Evolutionary conservation across 202 grass and related monocot species (phyloP).

Genomic region (Brachypodium distachyon): DNA sequence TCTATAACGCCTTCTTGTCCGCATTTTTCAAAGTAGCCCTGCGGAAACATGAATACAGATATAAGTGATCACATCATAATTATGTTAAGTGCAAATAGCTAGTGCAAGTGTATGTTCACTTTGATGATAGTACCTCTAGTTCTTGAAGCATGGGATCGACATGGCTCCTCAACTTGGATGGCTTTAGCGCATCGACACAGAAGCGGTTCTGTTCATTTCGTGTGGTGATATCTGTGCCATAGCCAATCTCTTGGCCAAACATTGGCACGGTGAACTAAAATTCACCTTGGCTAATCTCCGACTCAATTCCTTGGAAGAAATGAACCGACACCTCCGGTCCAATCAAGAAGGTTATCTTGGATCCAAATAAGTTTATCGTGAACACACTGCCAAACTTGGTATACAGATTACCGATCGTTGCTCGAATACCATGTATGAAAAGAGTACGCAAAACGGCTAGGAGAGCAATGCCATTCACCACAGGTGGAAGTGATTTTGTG

Average conservation of each 20-base stretch:
- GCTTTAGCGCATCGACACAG: not conserved
- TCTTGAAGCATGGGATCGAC: not conserved
- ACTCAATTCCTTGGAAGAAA: constrained; percentile 8
- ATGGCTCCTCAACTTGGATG: not conserved
- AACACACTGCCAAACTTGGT: not conserved
- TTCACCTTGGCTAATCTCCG: not conserved
- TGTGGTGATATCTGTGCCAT: not conserved
- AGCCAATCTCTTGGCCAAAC: constrained; percentile 8
- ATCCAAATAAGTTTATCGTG: not conserved
- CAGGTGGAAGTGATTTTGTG: not conserved
- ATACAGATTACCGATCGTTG: not conserved
- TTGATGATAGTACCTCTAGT: not conserved
- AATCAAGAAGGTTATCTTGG: not conserved
- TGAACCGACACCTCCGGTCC: not conserved
- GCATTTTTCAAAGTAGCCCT: not conserved
- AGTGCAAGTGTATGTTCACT: not conserved
- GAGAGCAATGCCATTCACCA: not conserved
- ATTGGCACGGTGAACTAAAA: constrained; percentile 10
- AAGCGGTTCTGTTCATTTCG: constrained; percentile 9
- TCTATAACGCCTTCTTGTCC: not conserved
- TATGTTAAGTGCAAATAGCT: not conserved
- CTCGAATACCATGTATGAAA: not conserved
- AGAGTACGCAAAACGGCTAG: not conserved
- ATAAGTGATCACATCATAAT: not conserved
- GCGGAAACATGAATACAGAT: not conserved